These are phyloP conservation scores for Scedosporium apiospermum DNA, from an alignment of 2,329 filamentous ascomycete species.

Conservation along the genomic window DNA sequence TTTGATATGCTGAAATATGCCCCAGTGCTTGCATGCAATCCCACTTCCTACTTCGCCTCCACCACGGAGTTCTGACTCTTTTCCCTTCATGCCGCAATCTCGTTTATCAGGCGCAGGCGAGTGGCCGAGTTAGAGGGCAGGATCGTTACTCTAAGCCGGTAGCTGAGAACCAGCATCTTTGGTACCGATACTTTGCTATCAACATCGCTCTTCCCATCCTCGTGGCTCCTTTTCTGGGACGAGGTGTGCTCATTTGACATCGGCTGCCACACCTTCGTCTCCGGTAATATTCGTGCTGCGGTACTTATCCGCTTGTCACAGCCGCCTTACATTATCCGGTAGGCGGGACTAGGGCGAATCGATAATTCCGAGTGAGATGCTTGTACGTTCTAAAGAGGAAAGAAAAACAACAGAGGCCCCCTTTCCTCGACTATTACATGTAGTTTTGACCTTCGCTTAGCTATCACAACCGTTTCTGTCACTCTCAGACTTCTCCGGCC, in stretches of 20 bases:
- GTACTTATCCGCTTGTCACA: neutral
- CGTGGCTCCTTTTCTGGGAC: neutral
- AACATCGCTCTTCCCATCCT: neutral
- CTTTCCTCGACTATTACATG: neutral
- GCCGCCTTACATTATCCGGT: neutral
- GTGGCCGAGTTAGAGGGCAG: neutral
- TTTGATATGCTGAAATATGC: no score
- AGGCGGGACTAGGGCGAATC: neutral
- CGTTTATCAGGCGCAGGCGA: neutral
- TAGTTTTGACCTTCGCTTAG: neutral
- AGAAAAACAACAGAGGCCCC: neutral
- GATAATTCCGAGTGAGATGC: neutral
- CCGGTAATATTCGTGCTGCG: neutral
- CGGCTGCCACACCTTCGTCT: neutral
- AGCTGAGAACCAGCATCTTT: neutral
- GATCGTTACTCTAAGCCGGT: neutral
- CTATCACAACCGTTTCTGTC: neutral
- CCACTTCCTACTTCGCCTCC: neutral
- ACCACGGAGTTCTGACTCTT: neutral
- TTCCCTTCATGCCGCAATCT: neutral
- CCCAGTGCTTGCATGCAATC: neutral
- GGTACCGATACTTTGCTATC: neutral
- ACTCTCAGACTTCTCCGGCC: neutral
- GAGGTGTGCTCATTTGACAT: neutral
- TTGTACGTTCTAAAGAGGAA: neutral